Evolutionary conservation across 306 rosid genomes (phyloP).

Genomic region (Dryas drummondii): DNA sequence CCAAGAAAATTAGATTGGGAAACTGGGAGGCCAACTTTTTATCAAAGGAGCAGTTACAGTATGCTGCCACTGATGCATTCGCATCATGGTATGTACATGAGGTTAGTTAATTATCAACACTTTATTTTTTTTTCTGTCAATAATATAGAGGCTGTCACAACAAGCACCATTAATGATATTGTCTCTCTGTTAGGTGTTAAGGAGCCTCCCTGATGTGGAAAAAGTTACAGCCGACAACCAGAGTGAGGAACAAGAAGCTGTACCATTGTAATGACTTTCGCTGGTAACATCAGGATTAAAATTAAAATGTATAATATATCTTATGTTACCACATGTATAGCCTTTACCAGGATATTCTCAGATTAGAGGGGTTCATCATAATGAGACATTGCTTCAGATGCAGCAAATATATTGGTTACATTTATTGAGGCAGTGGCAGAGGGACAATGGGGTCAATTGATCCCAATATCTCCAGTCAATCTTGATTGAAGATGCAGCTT

Average conservation of each 20-base stretch:
- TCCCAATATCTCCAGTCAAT: no score
- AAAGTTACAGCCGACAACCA: conserved; percentile 19
- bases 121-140: neutral
- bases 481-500: no score
- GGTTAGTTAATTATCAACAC: conserved; percentile 39
- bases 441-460: no score
- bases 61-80: conserved; percentile 93
- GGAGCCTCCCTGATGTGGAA: conserved; percentile 48
- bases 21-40: conserved; percentile 74
- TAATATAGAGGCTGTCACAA: neutral
- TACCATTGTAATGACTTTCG: neutral
- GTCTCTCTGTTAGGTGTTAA: conserved; percentile 43
- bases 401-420: neutral
- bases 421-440: neutral
- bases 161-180: neutral
- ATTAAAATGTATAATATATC: neutral
- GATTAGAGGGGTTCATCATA: neutral
- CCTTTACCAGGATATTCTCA: neutral
- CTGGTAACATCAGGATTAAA: neutral
- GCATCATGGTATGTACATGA: conserved; percentile 79
- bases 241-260: conserved; percentile 22
- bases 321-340: neutral
- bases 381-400: neutral
- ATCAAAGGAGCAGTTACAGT: conserved; percentile 64
- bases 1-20: conserved; percentile 57